These are phyloP conservation scores for Saccharomycopsis sp. DNA, from an alignment of 805 yeast genomes.

Conservation along the genomic window DNA sequence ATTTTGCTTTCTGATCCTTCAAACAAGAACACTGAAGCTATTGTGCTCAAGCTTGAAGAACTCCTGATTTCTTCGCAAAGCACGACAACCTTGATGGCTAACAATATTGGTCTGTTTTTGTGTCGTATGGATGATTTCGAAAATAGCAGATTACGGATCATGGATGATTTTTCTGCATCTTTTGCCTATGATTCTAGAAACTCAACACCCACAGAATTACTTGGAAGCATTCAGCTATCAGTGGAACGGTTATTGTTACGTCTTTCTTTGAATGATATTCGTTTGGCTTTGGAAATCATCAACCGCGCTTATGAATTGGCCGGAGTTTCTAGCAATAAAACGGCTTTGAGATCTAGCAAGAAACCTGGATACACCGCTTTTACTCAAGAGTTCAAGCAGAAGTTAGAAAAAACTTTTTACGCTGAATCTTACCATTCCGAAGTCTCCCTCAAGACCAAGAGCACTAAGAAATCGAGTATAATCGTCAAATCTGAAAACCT, in stretches of 20 bases:
- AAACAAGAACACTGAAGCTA: conserved; percentile 63
- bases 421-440: conserved; percentile 60
- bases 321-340: conserved; percentile 22
- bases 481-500: conserved; percentile 62
- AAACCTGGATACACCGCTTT: conserved; percentile 32
- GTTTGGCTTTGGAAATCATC: conserved; percentile 66
- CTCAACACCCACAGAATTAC: conserved; percentile 45
- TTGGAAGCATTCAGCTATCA: conserved; percentile 52
- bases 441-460: conserved; percentile 30
- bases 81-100: conserved; percentile 55
- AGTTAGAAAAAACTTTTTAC: conserved; percentile 36
- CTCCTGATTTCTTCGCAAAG: conserved; percentile 60
- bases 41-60: conserved; percentile 83
- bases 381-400: conserved; percentile 55
- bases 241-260: conserved; percentile 76
- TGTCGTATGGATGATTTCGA: conserved; percentile 63
- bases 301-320: conserved; percentile 59
- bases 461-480: conserved; percentile 21
- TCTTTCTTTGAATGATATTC: conserved; percentile 77
- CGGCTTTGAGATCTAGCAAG: conserved; percentile 15
- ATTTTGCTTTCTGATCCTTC: conserved; percentile 76
- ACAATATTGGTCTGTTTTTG: conserved; percentile 80
- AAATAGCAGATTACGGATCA: conserved; percentile 55
- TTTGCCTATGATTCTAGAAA: conserved; percentile 65
- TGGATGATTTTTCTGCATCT: conserved; percentile 83